Conservation (phyloP, 2,329 filamentous ascomycete genomes). For the Paecilomyces niveus region DNA sequence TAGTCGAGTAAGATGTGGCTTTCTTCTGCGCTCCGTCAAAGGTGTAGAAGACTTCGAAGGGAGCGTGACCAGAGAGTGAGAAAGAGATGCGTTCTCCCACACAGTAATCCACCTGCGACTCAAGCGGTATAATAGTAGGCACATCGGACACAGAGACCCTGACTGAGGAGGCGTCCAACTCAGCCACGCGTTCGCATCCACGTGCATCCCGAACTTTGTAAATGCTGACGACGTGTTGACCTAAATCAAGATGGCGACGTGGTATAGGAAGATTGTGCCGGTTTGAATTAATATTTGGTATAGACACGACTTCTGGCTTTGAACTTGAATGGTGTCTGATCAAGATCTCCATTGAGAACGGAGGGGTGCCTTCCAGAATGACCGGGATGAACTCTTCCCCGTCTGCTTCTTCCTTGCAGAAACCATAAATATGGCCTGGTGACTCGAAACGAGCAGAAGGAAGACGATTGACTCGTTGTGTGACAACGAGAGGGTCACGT, state of each 20-base stretch:
- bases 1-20: constrained; percentile 64
- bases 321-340: constrained; percentile 83
- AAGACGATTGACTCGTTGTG: constrained; percentile 77
- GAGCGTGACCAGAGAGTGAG: constrained; percentile 79
- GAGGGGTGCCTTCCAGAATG: constrained; percentile 70
- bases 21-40: constrained; percentile 75
- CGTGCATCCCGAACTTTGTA: constrained; percentile 81
- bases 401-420: constrained; percentile 77
- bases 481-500: constrained; percentile 61
- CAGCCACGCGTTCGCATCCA: constrained; percentile 75
- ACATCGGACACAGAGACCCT: constrained; percentile 91
- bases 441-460: constrained; percentile 76
- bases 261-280: constrained; percentile 77
- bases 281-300: constrained; percentile 70
- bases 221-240: constrained; percentile 83
- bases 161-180: constrained; percentile 65
- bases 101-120: constrained; percentile 81
- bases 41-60: constrained; percentile 87
- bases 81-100: constrained; percentile 93
- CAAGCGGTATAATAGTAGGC: constrained; percentile 80
- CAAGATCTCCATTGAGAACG: constrained; percentile 85
- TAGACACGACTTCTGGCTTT: constrained; percentile 71
- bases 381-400: constrained; percentile 85
- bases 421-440: constrained; percentile 90
- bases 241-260: constrained; percentile 73